A percentile compares a stretch with the other conserved stretches of the same genome.
phyloP scores from a whole-genome alignment of 331 rosid genomes.

The Telfairia occidentalis region DNA sequence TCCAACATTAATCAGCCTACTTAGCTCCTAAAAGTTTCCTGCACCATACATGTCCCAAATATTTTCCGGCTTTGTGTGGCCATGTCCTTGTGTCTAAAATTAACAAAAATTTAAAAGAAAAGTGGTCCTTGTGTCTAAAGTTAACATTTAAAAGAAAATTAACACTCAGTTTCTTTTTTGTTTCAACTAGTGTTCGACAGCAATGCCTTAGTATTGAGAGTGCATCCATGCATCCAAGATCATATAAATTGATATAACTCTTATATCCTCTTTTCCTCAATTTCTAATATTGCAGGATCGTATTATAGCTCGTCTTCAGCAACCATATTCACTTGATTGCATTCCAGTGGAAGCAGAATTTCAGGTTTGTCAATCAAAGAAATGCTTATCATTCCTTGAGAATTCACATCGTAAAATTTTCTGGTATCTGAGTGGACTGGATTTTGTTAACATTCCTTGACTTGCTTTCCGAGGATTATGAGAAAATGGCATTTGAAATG shows the following conservation, averaged over 20 bases:
- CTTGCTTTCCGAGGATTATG: neutral
- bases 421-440: neutral
- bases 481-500: neutral
- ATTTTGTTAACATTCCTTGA: neutral
- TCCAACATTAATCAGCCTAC: neutral
- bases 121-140: neutral
- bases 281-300: slow-evolving; percentile 54
- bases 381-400: neutral
- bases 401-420: neutral
- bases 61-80: neutral
- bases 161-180: neutral
- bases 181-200: neutral
- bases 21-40: neutral
- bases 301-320: slow-evolving; percentile 87
- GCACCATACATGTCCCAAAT: neutral
- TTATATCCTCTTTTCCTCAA: neutral
- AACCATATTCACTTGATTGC: slow-evolving; percentile 87
- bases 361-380: slow-evolving; percentile 45
- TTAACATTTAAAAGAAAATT: neutral
- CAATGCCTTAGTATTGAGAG: neutral
- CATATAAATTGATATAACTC: neutral
- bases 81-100: neutral
- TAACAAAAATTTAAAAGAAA: too few relatives aligned
- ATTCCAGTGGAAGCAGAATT: slow-evolving; percentile 90
- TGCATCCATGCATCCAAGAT: neutral